Percentiles rank a stretch among this genome's conserved stretches.
Conservation (phyloP, 345 rosid species). For the Eucalyptus grandis region DNA sequence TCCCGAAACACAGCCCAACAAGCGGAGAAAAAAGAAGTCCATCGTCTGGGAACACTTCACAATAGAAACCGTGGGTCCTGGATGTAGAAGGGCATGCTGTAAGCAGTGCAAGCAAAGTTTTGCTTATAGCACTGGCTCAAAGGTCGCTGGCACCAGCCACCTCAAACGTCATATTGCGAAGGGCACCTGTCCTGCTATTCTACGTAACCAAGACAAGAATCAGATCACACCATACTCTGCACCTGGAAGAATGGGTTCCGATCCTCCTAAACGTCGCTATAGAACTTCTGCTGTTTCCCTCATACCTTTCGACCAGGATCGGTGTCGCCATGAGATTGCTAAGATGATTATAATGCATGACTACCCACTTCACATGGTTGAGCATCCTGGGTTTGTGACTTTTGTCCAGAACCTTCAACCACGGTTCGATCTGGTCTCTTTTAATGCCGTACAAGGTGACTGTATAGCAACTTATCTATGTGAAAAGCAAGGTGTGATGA, state of each 20-base stretch:
- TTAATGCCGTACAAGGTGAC: slow-evolving; percentile 81
- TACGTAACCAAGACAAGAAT: slow-evolving; percentile 33
- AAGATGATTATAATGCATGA: slow-evolving; percentile 84
- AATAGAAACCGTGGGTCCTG: slow-evolving; percentile 52
- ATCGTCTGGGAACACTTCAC: slow-evolving; percentile 92
- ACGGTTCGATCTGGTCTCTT: slow-evolving; percentile 50
- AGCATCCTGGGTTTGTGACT: slow-evolving; percentile 62
- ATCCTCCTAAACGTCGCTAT: slow-evolving; percentile 62
- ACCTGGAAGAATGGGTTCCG: slow-evolving; percentile 23
- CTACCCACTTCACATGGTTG: slow-evolving; percentile 90
- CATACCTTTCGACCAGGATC: slow-evolving; percentile 60
- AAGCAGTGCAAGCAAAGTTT: slow-evolving; percentile 94
- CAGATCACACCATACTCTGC: slow-evolving; percentile 32
- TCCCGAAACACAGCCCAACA: slow-evolving; percentile 37
- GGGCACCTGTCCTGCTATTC: slow-evolving; percentile 71
- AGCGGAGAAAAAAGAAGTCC: slow-evolving; percentile 82
- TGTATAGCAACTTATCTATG: slow-evolving; percentile 75
- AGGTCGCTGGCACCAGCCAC: slow-evolving; percentile 96
- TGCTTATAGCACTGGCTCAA: slow-evolving; percentile 91
- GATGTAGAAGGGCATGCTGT: slow-evolving; percentile 81
- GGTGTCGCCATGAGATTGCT: slow-evolving; percentile 67
- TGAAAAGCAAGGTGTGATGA: slow-evolving; percentile 73
- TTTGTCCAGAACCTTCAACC: slow-evolving; percentile 82
- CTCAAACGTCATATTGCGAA: slow-evolving; percentile 89
- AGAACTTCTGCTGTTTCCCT: slow-evolving; percentile 34